phyloP scores from a whole-genome alignment of 768 basidiomycete species.

The Leucocoprinus birnbaumii region DNA sequence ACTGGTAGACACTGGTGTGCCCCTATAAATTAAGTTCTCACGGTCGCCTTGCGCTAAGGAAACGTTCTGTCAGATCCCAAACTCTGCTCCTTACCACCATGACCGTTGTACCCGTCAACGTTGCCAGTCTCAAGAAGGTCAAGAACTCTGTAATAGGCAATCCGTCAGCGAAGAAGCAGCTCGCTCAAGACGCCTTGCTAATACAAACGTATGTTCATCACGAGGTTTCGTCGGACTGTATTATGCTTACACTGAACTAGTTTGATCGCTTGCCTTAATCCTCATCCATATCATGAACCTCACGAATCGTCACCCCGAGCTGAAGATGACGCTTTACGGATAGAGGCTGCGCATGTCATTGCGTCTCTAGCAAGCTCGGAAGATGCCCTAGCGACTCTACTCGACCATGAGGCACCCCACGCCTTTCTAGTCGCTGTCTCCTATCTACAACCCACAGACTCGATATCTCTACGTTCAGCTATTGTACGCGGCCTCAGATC shows the following conservation, averaged over 20 bases:
- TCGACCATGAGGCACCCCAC: constrained; percentile 54
- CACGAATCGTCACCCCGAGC: constrained; percentile 14
- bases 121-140: constrained; percentile 53
- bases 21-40: background rate
- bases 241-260: constrained; percentile 30
- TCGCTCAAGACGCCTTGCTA: constrained; percentile 55
- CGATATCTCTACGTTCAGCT: constrained; percentile 45
- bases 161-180: constrained; percentile 61
- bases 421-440: constrained; percentile 64
- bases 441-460: constrained; percentile 35
- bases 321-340: constrained; percentile 47
- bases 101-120: constrained; percentile 10
- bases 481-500: constrained; percentile 63
- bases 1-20: too few relatives aligned
- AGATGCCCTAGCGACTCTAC: constrained; percentile 53
- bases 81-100: constrained; percentile 7
- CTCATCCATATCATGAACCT: constrained; percentile 10
- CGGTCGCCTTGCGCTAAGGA: background rate
- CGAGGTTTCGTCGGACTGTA: background rate
- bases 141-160: constrained; percentile 83
- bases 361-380: constrained; percentile 72
- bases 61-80: background rate
- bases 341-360: constrained; percentile 74
- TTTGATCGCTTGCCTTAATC: constrained; percentile 59
- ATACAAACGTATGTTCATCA: constrained; percentile 45